Evolutionary conservation across 2,329 filamentous ascomycete species (phyloP).

Genomic region (Exophiala calicioides): DNA sequence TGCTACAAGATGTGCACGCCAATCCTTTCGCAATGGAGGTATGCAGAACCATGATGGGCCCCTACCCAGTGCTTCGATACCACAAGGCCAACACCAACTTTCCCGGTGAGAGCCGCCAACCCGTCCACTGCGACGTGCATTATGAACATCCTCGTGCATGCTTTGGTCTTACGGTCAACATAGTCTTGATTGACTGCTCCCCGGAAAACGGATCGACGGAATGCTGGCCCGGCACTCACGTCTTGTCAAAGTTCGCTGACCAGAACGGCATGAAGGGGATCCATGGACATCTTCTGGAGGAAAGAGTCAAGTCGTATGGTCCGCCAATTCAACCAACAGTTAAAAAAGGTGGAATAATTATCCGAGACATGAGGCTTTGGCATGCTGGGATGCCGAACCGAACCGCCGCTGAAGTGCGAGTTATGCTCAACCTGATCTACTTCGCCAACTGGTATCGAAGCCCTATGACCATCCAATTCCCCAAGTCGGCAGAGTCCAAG

Average conservation of each 20-base stretch:
- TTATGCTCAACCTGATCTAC: conserved; percentile 51
- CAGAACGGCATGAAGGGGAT: conserved; percentile 32
- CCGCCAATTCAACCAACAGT: conserved; percentile 44
- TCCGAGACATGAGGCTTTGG: conserved; percentile 64
- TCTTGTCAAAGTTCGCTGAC: conserved; percentile 37
- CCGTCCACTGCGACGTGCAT: conserved; percentile 44
- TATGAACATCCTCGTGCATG: conserved; percentile 49
- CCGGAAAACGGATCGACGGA: conserved; percentile 53
- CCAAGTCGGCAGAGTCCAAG: conserved; percentile 11
- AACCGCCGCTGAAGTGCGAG: conserved; percentile 49
- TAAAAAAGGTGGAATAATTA: conserved; percentile 55
- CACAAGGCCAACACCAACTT: conserved; percentile 36
- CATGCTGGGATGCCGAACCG: conserved; percentile 64
- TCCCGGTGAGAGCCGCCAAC: conserved; percentile 40
- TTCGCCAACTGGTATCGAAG: conserved; percentile 23
- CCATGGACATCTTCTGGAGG: conserved; percentile 36
- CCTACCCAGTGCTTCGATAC: conserved; percentile 1
- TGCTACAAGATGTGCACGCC: conserved; percentile 32
- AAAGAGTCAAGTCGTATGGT: conserved; percentile 32
- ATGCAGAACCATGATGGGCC: conserved; percentile 35
- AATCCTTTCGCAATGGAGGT: conserved; percentile 40
- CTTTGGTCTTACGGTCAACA: conserved; percentile 52
- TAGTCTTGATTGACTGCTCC: conserved; percentile 48
- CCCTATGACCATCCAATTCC: conserved; percentile 11
- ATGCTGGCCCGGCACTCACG: conserved; percentile 54